Evolutionary conservation across 768 basidiomycete genomes (phyloP), one percentile per base, ranked within the genome.

Genomic region (Psilocybe cyanescens): DNA sequence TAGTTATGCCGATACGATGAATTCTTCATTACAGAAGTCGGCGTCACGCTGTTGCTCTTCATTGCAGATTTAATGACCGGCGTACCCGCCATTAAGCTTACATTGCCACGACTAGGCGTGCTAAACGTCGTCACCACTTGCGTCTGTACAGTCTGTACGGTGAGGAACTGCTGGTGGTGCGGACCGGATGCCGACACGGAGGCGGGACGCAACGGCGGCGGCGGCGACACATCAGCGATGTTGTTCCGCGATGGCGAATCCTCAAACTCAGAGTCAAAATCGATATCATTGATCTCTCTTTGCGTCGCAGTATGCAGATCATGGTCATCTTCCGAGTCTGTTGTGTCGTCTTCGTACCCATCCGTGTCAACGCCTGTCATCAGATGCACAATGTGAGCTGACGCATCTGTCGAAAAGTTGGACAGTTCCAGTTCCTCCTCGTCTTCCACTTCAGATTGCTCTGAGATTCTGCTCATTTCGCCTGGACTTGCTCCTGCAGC

Each of bases 371-470:
- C 78, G 6, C 80, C 83, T 33, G 85, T 82, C 78, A 84, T 81
- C 50, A 83, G 76, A 39, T 82, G 77, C 52, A 83, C 82, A 33
- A 80, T 74, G 16, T 81, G 85, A 11, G 81, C 79, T 8, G 85
- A 81, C 47, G 85, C 84, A 69, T 91, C 91, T 39, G 91, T 87
- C 30, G 84, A 87, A 74, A 92, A 93, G 55, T 90, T 90, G 8
- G 81, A 85, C 64, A 90, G 75, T 65, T 86, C 86, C 55, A 83
- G 78, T 67, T 90, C 90, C 71, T 89, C 89, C 61, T 82, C 86
- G 64, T 88, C 89, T 47, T 86, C 84, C 45, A 80, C 78, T 54
- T 82, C 83, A 2, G 75, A 75, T 41, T 68, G 73, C 52, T 82
- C 84, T 51, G 83, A 83, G 24, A 86, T 81, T 14, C 79, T 77